Evolutionary conservation across 75 land plant genomes (phyloP).

Genomic region (Ceratopteris richardii): DNA sequence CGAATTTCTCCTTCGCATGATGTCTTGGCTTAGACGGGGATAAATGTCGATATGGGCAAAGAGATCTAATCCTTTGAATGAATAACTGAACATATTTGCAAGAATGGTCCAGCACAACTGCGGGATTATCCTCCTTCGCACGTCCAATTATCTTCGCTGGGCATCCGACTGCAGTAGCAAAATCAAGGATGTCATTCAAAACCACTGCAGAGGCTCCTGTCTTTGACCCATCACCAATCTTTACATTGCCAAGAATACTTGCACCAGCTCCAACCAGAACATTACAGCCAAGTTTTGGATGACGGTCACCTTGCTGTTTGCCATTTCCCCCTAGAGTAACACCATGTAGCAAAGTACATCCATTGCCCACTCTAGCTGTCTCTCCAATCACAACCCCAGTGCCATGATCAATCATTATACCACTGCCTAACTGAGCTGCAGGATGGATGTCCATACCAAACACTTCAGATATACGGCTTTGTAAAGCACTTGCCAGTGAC

Average conservation of each 20-base stretch:
- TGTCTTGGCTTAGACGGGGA: not conserved
- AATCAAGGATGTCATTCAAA: constrained; percentile 55
- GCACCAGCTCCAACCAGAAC: constrained; percentile 67
- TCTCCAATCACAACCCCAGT: constrained; percentile 34
- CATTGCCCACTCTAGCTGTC: constrained; percentile 46
- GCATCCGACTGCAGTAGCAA: constrained; percentile 64
- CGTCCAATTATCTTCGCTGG: constrained; percentile 36
- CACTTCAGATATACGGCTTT: constrained; percentile 16
- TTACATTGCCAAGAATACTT: constrained; percentile 50
- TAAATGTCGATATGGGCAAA: constrained; percentile 5
- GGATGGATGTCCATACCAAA: constrained; percentile 47
- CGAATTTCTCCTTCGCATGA: no score
- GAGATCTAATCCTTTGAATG: not conserved
- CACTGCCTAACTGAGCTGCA: constrained; percentile 10
- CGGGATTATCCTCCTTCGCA: constrained; percentile 4
- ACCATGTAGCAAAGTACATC: constrained; percentile 61
- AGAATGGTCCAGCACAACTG: not conserved
- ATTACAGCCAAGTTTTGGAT: constrained; percentile 47
- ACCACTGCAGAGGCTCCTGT: constrained; percentile 65
- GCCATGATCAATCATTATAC: constrained; percentile 30
- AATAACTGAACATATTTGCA: not conserved
- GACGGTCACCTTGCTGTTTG: constrained; percentile 42
- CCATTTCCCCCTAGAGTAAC: constrained; percentile 68
- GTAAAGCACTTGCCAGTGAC: constrained; percentile 26
- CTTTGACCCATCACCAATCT: constrained; percentile 64